Percentiles rank a stretch among this genome's conserved stretches.
Conservation (phyloP, 2,329 filamentous ascomycete genomes). For the Apiospora sp. region DNA sequence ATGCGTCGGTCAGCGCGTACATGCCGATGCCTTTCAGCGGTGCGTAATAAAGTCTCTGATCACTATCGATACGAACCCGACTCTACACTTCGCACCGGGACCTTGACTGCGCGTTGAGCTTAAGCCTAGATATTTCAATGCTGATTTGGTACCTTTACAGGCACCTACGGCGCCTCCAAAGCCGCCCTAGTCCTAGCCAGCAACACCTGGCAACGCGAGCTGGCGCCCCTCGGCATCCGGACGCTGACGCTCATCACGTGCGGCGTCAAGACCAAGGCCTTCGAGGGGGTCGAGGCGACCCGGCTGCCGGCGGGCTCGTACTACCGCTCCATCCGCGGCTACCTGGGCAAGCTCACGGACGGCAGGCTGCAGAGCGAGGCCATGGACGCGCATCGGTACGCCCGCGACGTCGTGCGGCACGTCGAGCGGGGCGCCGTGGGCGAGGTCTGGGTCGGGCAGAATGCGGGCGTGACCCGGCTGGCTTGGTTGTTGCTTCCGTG, state of each 20-base stretch:
- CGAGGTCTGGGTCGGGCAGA: constrained; percentile 33
- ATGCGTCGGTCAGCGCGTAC: background rate
- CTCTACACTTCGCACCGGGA: too few relatives aligned
- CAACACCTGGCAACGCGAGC: constrained; percentile 38
- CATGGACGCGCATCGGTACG: constrained; percentile 28
- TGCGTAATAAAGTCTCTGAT: background rate
- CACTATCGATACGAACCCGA: too few relatives aligned
- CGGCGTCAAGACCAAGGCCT: constrained; percentile 35
- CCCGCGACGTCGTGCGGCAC: constrained; percentile 30
- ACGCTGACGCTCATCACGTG: constrained; percentile 38
- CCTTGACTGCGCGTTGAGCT: too few relatives aligned
- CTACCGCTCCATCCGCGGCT: constrained; percentile 31
- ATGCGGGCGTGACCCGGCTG: constrained; percentile 23
- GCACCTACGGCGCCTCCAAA: constrained; percentile 40
- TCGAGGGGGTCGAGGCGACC: constrained; percentile 24
- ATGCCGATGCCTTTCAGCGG: background rate
- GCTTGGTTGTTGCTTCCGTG: background rate
- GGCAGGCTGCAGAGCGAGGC: constrained; percentile 28
- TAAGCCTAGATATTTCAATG: background rate
- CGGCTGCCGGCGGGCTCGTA: constrained; percentile 33
- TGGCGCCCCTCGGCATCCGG: constrained; percentile 38
- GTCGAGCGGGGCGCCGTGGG: constrained; percentile 34
- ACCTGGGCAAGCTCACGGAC: constrained; percentile 26
- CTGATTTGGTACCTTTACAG: background rate
- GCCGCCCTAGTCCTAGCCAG: constrained; percentile 36